Percentiles rank a stretch among this genome's conserved stretches.
phyloP scores from a whole-genome alignment of 495 filamentous ascomycete species.

The Acidomyces sp. region DNA sequence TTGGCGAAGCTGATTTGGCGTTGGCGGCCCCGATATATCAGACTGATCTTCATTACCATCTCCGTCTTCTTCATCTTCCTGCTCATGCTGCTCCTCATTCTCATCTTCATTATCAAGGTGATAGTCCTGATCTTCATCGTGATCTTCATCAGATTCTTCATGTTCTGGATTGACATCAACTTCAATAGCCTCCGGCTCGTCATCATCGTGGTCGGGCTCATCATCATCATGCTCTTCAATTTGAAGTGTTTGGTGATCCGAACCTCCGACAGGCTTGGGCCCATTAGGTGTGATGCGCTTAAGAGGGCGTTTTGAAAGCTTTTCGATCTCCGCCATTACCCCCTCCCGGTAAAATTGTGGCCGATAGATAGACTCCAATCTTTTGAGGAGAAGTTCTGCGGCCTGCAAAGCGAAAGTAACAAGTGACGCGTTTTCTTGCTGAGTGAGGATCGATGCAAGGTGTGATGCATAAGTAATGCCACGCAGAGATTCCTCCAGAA shows the following conservation, averaged over 20 bases:
- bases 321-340: slow-evolving; percentile 80
- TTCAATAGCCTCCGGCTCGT: slow-evolving; percentile 13
- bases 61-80: slow-evolving; percentile 42
- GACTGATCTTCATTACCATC: slow-evolving; percentile 44
- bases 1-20: slow-evolving; percentile 15
- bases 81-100: slow-evolving; percentile 45
- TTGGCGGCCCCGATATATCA: slow-evolving; percentile 10
- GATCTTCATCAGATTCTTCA: slow-evolving; percentile 33
- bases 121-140: slow-evolving; percentile 39
- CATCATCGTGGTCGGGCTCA: slow-evolving; percentile 9
- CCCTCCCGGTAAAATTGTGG: slow-evolving; percentile 97
- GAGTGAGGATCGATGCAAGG: slow-evolving; percentile 86
- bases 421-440: slow-evolving; percentile 80
- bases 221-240: slow-evolving; percentile 22
- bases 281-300: slow-evolving; percentile 24
- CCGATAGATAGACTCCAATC: slow-evolving; percentile 75
- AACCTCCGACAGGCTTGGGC: not conserved
- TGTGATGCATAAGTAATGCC: slow-evolving; percentile 95
- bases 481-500: slow-evolving; percentile 79
- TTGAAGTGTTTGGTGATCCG: slow-evolving; percentile 2
- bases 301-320: slow-evolving; percentile 47
- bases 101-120: slow-evolving; percentile 43
- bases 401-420: slow-evolving; percentile 80
- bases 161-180: slow-evolving; percentile 10
- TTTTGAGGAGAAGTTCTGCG: slow-evolving; percentile 70